A percentile compares a stretch with the other conserved stretches of the same genome.
These are phyloP conservation scores for Balansia obtecta DNA, from an alignment of 2,329 filamentous ascomycete genomes.

Conservation along the genomic window DNA sequence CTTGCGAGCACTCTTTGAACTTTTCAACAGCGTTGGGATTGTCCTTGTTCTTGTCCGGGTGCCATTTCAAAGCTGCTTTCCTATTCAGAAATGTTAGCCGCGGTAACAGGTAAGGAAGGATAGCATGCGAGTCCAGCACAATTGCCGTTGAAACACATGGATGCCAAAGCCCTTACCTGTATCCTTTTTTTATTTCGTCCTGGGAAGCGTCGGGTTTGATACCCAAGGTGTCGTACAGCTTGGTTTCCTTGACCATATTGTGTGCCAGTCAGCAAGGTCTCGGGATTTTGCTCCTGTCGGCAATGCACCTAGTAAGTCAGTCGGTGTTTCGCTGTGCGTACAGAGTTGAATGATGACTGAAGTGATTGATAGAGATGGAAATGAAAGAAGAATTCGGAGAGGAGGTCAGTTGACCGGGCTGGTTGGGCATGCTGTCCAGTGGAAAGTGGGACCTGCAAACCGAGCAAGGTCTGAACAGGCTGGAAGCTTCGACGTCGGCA, in stretches of 20 bases:
- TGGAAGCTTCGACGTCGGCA: conserved; percentile 16
- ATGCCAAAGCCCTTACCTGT: conserved; percentile 46
- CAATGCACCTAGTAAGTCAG: neutral
- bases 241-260: conserved; percentile 86
- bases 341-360: neutral
- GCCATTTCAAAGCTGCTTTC: conserved; percentile 81
- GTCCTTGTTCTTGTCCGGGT: conserved; percentile 97
- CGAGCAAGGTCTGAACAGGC: conserved; percentile 18
- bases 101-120: too few species aligned
- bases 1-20: conserved; percentile 96
- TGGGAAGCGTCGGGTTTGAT: conserved; percentile 70
- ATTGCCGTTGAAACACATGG: neutral
- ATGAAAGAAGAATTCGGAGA: neutral
- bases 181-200: conserved; percentile 96
- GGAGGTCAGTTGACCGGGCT: neutral
- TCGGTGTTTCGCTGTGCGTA: neutral
- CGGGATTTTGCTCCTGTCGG: neutral
- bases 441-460: conserved; percentile 8
- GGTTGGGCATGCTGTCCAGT: neutral
- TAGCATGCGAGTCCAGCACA: too few species aligned
- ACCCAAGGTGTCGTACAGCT: conserved; percentile 79
- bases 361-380: neutral
- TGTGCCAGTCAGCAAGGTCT: conserved; percentile 3
- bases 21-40: conserved; percentile 76
- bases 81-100: conserved; percentile 30